Base-by-base conservation (phyloP, 1,139 yeast genomes). In the Petasospora fabianii region DNA sequence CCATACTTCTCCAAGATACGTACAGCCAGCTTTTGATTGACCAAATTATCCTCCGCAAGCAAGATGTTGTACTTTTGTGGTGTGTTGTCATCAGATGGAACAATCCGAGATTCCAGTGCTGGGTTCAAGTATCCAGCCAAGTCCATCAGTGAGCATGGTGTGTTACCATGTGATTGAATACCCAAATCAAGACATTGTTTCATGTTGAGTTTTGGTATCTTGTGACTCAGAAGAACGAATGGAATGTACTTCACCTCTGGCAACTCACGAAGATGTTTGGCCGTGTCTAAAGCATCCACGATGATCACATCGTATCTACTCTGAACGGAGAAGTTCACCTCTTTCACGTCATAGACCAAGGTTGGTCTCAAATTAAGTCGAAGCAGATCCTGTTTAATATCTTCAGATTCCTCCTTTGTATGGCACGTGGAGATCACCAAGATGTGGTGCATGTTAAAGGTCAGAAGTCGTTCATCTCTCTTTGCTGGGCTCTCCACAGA, bases 21-120 rank as follows among this genome's bases (percentile, higher is more conserved):
- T 4, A 84, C 94, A 0, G 95, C 95, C 48, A 86, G 72, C 60
- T 85, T 86, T 61, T 85, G 95, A 62, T 86, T 86, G 32, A 86
- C 92, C 54, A 84, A 68, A 58, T 86, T 86, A 63, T 86, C 96
- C 62, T 86, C 96, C 0, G 95, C 95, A 34, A 86, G 72, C 48
- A 86, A 66, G 24, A 86, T 80, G 50, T 77, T 78, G 66, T 80
- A 85, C 39, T 84, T 78, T 43, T 78, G 77, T n/a, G 88, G 81
- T 30, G 87, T 94, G 56, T 85, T 94, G 19, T 84, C 75, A 57
- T 84, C 84, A 40, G 84, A 78, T 14, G 94, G 85, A 16, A 87
- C 84, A 0, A 90, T 82, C 46, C 94, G 73, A 13, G 86, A 78
- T 58, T 86, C 95, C 43, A 86, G 65, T 0, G 95, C 95, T 1